phyloP scores from a whole-genome alignment of 371 early-diverging fungal species.

The Homolaphlyctis polyrhiza region DNA sequence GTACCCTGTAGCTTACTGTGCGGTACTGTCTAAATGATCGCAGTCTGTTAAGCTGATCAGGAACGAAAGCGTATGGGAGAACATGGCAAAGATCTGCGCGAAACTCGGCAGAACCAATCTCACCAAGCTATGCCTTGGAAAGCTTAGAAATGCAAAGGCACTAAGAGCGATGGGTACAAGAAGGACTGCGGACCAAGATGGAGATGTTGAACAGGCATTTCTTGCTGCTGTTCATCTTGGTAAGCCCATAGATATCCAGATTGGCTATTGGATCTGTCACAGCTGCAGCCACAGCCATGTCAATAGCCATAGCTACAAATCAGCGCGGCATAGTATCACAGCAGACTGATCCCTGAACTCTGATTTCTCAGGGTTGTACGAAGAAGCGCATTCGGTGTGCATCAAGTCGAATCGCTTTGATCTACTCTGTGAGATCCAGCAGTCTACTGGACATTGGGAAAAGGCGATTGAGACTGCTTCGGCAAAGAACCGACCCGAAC shows the following conservation, averaged over 20 bases:
- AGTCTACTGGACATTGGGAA: constrained; percentile 38
- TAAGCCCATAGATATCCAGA: too few species aligned
- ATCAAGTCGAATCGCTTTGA: constrained; percentile 20
- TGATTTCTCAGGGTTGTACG: constrained; percentile 38
- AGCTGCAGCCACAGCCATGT: neutral
- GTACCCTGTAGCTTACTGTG: too few species aligned
- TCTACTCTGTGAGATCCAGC: constrained; percentile 23
- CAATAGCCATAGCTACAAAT: too few species aligned
- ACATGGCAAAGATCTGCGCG: constrained; percentile 41
- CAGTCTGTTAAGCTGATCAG: constrained; percentile 35
- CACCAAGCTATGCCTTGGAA: constrained; percentile 35
- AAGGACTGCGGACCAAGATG: constrained; percentile 9
- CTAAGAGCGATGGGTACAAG: constrained; percentile 13
- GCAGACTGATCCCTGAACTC: too few species aligned
- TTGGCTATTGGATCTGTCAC: neutral
- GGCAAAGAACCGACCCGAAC: constrained; percentile 30
- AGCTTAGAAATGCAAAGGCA: constrained; percentile 37
- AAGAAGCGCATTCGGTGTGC: constrained; percentile 27
- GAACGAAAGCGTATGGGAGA: constrained; percentile 41
- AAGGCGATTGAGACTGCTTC: constrained; percentile 37
- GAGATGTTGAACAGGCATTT: constrained; percentile 13
- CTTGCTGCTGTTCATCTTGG: constrained; percentile 35
- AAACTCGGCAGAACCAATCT: constrained; percentile 34
- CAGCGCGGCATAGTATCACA: too few species aligned
- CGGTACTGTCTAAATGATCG: too few species aligned